These are phyloP conservation scores for Lasiodiplodia sp. DNA, from an alignment of 2,329 filamentous ascomycete species.

Conservation along the genomic window DNA sequence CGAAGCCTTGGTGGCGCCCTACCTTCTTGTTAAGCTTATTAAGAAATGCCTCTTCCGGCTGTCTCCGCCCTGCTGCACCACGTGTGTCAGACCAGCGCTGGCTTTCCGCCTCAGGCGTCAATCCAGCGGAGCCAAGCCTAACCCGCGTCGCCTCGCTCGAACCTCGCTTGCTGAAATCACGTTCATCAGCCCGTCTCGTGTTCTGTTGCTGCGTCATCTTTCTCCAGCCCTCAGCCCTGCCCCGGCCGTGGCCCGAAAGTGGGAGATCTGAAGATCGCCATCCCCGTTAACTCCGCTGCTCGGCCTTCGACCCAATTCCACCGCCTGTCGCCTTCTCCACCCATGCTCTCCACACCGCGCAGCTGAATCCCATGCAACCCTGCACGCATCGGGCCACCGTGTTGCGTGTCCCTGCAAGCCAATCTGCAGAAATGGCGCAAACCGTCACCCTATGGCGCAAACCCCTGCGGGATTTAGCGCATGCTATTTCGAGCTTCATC, in stretches of 20 bases:
- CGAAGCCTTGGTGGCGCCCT: conserved; percentile 17
- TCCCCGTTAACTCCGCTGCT: background rate
- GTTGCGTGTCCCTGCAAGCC: background rate
- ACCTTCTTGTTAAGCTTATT: conserved; percentile 26
- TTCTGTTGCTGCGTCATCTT: background rate
- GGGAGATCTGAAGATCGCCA: conserved; percentile 16
- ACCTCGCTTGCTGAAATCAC: conserved; percentile 12
- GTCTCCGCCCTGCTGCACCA: conserved; percentile 16
- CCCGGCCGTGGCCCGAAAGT: conserved; percentile 1
- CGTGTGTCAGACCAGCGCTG: background rate
- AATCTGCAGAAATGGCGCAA: conserved; percentile 1
- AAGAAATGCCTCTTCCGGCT: conserved; percentile 9
- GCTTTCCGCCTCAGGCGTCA: background rate
- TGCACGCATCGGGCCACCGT: background rate
- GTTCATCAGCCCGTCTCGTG: conserved; percentile 9
- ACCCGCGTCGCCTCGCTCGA: background rate
- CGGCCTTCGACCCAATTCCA: background rate
- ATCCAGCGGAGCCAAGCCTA: background rate
- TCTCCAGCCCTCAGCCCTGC: conserved; percentile 8
- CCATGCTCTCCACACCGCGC: background rate
- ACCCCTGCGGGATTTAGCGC: background rate
- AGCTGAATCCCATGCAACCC: background rate
- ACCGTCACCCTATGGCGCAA: background rate
- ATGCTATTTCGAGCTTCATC: background rate
- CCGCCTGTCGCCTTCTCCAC: background rate